Evolutionary conservation across 768 basidiomycete genomes (phyloP), one percentile per base, ranked within the genome.

Genomic region (Hydnum rufescens): DNA sequence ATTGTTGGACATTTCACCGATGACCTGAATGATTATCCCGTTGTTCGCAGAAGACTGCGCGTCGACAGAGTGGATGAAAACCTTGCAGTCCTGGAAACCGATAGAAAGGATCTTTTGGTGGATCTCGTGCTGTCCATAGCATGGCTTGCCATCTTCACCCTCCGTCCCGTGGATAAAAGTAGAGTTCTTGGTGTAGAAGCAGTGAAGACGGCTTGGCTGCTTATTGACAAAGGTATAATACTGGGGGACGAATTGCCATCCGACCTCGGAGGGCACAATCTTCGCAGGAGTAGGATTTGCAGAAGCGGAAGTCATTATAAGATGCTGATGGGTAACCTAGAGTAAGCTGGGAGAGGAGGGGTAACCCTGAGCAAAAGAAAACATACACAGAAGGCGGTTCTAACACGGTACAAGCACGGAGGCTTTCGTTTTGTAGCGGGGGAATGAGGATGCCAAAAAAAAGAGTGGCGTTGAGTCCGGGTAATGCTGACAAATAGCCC

Each of bases 171-270:
- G 95, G 66, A 85, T 82, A 68, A 96, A 92, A 59, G 92, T 95
- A 47, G 90, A 95, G 62, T 76, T 77, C 77, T 96, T 96, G 65
- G 82, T 95, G 74, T 97, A 97, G 72, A 97, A 97, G 69, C 89
- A 90, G 69, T 99, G 95, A 60, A 97, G 77, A 67, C 89, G 84
- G 68, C 84, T 73, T 62, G 93, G 93, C 57, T 90, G 80, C 70
- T 95, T 90, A 77, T 97, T 95, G 66, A 99, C 83, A 73, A 86
- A 93, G 61, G 86, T 93, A 71, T 99, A 99, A 71, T 97, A 97
- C 69, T 99, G 92, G 48, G 89, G 88, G 60, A 95, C 90, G 71
- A 96, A 96, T 69, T 96, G 90, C 89, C 90, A 96, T 69, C 92
- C 90, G 64, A 96, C 92, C 71, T 95, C 88, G 60, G 81, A 87